A percentile compares a stretch with the other conserved stretches of the same genome.
These are phyloP conservation scores for Solanum boliviense DNA, from an alignment of 257 asterid genomes.

Conservation along the genomic window DNA sequence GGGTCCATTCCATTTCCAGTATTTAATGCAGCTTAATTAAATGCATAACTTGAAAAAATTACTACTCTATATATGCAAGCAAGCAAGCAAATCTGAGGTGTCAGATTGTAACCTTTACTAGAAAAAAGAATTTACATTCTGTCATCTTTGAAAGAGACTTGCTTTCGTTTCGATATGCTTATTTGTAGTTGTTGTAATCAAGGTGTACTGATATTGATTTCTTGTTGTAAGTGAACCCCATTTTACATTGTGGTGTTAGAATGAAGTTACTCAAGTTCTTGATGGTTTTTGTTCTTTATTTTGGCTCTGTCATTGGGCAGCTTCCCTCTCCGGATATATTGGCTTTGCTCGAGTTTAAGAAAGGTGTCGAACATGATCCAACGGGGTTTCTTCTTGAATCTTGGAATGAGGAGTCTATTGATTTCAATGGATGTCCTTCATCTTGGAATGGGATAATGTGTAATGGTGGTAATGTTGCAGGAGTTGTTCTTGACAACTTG, in stretches of 20 bases:
- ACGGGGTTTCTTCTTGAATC: constrained; percentile 75
- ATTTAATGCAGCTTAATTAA: background rate
- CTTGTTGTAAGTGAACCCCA: background rate
- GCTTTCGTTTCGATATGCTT: background rate
- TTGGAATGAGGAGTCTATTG: constrained; percentile 94
- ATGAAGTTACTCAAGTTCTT: constrained; percentile 55
- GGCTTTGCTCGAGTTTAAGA: constrained; percentile 77
- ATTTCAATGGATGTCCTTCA: constrained; percentile 94
- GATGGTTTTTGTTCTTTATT: constrained; percentile 24
- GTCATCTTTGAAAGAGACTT: background rate
- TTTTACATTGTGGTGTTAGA: constrained; percentile 8
- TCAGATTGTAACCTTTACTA: background rate
- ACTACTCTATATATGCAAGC: background rate
- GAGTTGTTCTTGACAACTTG: constrained; percentile 71
- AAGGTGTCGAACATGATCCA: constrained; percentile 86
- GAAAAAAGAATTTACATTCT: background rate
- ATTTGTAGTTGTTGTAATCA: background rate
- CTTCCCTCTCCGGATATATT: constrained; percentile 88
- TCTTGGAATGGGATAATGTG: constrained; percentile 99
- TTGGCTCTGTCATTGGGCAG: constrained; percentile 49
- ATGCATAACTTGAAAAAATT: background rate
- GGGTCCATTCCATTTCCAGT: background rate
- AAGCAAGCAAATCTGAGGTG: constrained; percentile 3
- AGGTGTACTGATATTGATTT: background rate
- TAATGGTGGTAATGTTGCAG: constrained; percentile 87